Base-by-base conservation (phyloP, 2,329 filamentous ascomycete species). In the Sordariomycetes sp. region DNA sequence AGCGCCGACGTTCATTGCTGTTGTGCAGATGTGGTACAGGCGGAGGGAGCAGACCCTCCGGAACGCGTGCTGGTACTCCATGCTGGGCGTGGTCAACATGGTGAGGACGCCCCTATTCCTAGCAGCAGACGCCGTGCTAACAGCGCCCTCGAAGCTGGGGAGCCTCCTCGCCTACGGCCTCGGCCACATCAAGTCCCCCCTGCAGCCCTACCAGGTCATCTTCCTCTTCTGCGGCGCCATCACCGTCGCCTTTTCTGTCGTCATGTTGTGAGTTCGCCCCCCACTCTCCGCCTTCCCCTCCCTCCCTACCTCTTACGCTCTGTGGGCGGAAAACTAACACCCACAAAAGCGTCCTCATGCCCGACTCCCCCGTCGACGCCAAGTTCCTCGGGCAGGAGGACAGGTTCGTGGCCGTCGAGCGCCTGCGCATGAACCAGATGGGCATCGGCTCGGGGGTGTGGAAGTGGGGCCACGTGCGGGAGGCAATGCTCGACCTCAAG, bases 401-500 rank as follows among this genome's bases (percentile, higher is more conserved):
- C 63, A 82, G 83, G 16, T 68, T 83, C 0, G 76, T 90, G 48
- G 87, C 86, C 0, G 74, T 91, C 28, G 88, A 90, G 62, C 79
- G 89, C 0, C 81, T 93, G 5, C 78, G 88, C 0, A 77, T 83
- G 24, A 93, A 93, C 64, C 56, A 57, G 64, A 66, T 54, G 59
- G 66, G 59, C 25, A 52, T 14, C 32, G 79, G 81, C 64, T 81
- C 81, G 58, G 79, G 79, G 62, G 65, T 74, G 62, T 64, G 80
- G 22, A 78, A 79, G 60, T 69, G 68, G 62, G 66, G 68, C 12
- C 78, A 80, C 60, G 73, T 80, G 32, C 67, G 69, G 18, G 78
- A 80, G 62, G 76, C 76, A 0, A 63, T 76, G 1, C 54, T 66
- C 3, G 82, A 85, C 62, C 74, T 79, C 0, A 83, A 85, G 68